A percentile compares a stretch with the other conserved stretches of the same genome.
phyloP scores from a whole-genome alignment of 2,329 filamentous ascomycete genomes.

The Stromatinia cepivora region DNA sequence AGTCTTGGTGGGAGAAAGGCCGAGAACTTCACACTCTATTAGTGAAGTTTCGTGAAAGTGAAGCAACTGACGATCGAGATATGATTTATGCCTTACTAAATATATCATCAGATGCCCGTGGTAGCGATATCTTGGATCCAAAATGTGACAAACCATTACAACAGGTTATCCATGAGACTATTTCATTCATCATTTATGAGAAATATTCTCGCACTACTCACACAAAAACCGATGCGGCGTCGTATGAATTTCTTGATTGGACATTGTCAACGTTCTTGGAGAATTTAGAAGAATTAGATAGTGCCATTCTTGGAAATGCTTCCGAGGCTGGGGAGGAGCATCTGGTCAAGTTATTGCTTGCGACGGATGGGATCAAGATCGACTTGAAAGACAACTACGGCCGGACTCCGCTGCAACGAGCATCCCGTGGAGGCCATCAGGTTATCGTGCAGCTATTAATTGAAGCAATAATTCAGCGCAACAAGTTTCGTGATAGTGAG shows the following conservation, averaged over 20 bases:
- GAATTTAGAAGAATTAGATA: neutral
- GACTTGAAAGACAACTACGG: slow-evolving; percentile 22
- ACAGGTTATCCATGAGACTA: neutral
- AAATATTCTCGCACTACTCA: neutral
- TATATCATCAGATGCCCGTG: neutral
- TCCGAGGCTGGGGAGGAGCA: neutral
- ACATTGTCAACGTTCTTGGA: slow-evolving; percentile 3
- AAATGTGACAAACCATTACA: neutral
- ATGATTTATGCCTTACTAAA: slow-evolving; percentile 25
- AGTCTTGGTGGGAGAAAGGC: slow-evolving; percentile 21
- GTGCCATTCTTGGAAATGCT: neutral
- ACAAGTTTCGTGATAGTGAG: too few species aligned
- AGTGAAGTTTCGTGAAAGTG: slow-evolving; percentile 25
- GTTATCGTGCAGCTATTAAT: slow-evolving; percentile 8
- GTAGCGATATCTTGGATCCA: neutral
- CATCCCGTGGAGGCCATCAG: neutral
- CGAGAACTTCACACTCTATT: slow-evolving; percentile 22
- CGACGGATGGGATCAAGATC: slow-evolving; percentile 21
- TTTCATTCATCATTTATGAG: slow-evolving; percentile 5
- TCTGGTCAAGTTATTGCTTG: neutral
- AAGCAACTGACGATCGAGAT: slow-evolving; percentile 26
- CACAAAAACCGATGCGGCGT: neutral
- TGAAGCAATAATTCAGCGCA: neutral
- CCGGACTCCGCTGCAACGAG: slow-evolving; percentile 12
- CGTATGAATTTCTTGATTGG: slow-evolving; percentile 11